These are phyloP conservation scores for Globisporangium heterothallicum DNA, from an alignment of 352 stramenopile genomes.

Conservation along the genomic window DNA sequence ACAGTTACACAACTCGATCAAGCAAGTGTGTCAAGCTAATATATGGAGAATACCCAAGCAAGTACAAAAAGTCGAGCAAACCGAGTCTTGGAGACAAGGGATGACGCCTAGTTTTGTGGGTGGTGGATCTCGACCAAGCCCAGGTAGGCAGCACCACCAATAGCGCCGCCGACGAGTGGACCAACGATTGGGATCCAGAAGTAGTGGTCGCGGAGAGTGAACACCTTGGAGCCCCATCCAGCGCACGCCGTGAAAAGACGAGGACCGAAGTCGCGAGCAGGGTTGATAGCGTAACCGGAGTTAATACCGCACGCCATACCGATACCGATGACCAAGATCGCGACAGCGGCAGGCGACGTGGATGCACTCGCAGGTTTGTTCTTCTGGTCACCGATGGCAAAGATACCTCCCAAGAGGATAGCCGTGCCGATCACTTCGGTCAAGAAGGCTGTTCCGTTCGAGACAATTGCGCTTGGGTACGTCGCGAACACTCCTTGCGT, in stretches of 20 bases:
- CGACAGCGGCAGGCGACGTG: conserved; percentile 34
- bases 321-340: conserved; percentile 43
- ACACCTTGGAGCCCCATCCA: conserved; percentile 42
- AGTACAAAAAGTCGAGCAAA: too few species aligned
- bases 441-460: conserved; percentile 44
- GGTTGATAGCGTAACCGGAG: conserved; percentile 55
- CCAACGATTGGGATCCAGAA: conserved; percentile 42
- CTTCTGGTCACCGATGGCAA: conserved; percentile 42
- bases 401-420: conserved; percentile 25
- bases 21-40: too few species aligned
- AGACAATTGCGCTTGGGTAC: conserved; percentile 50
- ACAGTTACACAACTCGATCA: too few species aligned
- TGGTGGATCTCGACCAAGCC: conserved; percentile 32
- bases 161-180: conserved; percentile 28
- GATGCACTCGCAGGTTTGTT: conserved; percentile 49
- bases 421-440: conserved; percentile 55
- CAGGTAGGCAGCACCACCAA: conserved; percentile 28
- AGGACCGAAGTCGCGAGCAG: conserved; percentile 30
- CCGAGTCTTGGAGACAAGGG: too few species aligned
- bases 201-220: conserved; percentile 29
- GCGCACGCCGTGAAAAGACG: conserved; percentile 33
- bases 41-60: too few species aligned
- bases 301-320: conserved; percentile 73
- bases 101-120: conserved; percentile 13
- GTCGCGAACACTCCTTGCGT: too few species aligned